Conservation (phyloP, 192 early-diverging fungal genomes). For the Bifiguratus adelaidae region DNA sequence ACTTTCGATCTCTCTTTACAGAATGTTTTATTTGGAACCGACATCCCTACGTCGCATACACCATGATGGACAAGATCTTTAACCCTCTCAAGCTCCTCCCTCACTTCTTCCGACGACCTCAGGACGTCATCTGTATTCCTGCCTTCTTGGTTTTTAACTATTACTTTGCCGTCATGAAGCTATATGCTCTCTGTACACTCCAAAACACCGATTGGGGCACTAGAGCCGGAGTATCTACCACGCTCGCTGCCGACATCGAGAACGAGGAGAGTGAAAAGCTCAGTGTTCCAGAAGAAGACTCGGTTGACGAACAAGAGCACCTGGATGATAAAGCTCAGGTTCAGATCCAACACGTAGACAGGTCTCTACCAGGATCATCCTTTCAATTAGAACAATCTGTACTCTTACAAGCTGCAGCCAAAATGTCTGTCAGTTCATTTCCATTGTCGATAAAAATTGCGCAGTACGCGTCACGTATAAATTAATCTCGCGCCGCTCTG, state of each 20-base stretch:
- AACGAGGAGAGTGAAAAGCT: too few species aligned
- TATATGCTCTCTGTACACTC: constrained; percentile 60
- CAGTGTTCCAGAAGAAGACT: too few species aligned
- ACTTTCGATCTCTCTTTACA: constrained; percentile 49
- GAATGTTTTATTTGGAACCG: constrained; percentile 52
- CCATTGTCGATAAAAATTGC: too few species aligned
- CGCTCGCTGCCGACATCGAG: constrained; percentile 21
- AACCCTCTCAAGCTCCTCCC: constrained; percentile 63
- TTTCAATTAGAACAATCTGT: too few species aligned
- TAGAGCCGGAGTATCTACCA: constrained; percentile 35
- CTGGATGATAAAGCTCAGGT: too few species aligned
- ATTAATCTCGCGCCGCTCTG: too few species aligned
- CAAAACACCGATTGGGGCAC: constrained; percentile 67
- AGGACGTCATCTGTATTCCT: constrained; percentile 51
- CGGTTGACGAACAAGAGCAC: too few species aligned
- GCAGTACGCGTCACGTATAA: too few species aligned
- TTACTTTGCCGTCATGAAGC: constrained; percentile 58
- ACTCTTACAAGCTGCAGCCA: too few species aligned
- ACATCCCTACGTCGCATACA: constrained; percentile 62
- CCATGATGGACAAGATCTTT: constrained; percentile 68
- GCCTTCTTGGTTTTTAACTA: constrained; percentile 61
- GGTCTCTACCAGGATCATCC: too few species aligned
- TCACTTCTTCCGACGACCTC: constrained; percentile 50
- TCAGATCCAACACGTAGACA: too few species aligned
- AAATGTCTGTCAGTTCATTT: too few species aligned